These are phyloP conservation scores for Wickerhamomyces bisporus DNA, from an alignment of 805 yeast genomes.

Conservation along the genomic window DNA sequence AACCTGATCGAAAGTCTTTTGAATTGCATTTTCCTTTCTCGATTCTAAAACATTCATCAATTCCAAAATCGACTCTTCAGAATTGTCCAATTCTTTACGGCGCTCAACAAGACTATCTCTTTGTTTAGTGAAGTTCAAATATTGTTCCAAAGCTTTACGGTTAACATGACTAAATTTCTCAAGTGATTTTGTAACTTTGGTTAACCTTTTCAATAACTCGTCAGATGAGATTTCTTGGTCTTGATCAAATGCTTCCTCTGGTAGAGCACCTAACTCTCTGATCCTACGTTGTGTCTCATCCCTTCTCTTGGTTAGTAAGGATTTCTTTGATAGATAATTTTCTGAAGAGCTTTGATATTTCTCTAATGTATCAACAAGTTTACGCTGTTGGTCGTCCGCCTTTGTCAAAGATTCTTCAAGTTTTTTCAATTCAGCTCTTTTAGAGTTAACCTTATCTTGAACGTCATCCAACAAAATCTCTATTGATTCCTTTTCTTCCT, in stretches of 20 bases:
- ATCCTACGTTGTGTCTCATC: constrained; percentile 70
- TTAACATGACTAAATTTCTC: constrained; percentile 72
- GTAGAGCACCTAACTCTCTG: constrained; percentile 80
- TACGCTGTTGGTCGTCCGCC: constrained; percentile 53
- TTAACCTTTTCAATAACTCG: constrained; percentile 47
- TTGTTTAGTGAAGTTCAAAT: constrained; percentile 64
- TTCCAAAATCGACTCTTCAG: constrained; percentile 67
- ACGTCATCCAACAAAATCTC: constrained; percentile 25
- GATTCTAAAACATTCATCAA: constrained; percentile 64
- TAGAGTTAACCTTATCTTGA: constrained; percentile 15
- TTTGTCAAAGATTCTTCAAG: constrained; percentile 39
- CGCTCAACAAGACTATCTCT: constrained; percentile 61
- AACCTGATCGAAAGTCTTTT: constrained; percentile 70
- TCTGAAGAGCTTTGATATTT: constrained; percentile 60
- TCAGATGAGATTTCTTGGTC: constrained; percentile 44
- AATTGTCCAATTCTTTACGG: constrained; percentile 60
- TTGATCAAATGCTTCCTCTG: constrained; percentile 71
- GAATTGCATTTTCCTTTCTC: constrained; percentile 80
- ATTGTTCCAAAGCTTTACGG: constrained; percentile 86
- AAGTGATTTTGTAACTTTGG: constrained; percentile 49
- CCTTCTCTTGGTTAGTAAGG: constrained; percentile 52
- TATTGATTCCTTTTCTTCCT: constrained; percentile 23
- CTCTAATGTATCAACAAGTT: constrained; percentile 51
- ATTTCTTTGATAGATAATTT: constrained; percentile 55
- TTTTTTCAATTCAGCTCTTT: constrained; percentile 21